Evolutionary conservation across 2,329 filamentous ascomycete genomes (phyloP).

Genomic region (Sphaerulina musiva): DNA sequence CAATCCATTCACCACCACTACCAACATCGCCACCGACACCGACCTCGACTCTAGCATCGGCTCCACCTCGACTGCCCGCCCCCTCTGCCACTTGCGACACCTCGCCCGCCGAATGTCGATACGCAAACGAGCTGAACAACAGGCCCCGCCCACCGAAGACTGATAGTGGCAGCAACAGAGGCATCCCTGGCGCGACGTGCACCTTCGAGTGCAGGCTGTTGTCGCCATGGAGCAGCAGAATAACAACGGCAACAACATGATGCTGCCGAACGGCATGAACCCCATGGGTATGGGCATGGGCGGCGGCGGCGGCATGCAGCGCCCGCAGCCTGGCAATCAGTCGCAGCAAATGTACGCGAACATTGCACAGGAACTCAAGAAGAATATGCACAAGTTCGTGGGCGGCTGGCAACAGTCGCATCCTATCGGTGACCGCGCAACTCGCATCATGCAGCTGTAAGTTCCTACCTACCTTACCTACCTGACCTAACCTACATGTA

Average conservation of each 20-base stretch:
- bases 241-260: slow-evolving; percentile 11
- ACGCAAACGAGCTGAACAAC: background rate
- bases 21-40: background rate
- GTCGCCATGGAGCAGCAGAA: slow-evolving; percentile 11
- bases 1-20: no score
- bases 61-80: background rate
- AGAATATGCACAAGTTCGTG: slow-evolving; percentile 16
- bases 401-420: slow-evolving; percentile 32
- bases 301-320: slow-evolving; percentile 25
- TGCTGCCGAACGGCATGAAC: slow-evolving; percentile 16
- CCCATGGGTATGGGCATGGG: slow-evolving; percentile 14
- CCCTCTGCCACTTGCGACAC: slow-evolving; percentile 1
- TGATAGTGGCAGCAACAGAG: background rate
- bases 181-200: slow-evolving; percentile 1
- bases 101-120: slow-evolving; percentile 9
- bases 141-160: background rate
- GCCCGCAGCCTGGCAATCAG: slow-evolving; percentile 25
- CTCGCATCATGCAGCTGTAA: slow-evolving; percentile 32
- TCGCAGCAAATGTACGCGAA: slow-evolving; percentile 26
- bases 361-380: slow-evolving; percentile 25
- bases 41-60: background rate
- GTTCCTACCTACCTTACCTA: slow-evolving; percentile 10
- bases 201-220: background rate
- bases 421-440: slow-evolving; percentile 26
- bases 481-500: background rate